Conservation (phyloP, 768 basidiomycete genomes). For the Gymnopilus junonius region DNA sequence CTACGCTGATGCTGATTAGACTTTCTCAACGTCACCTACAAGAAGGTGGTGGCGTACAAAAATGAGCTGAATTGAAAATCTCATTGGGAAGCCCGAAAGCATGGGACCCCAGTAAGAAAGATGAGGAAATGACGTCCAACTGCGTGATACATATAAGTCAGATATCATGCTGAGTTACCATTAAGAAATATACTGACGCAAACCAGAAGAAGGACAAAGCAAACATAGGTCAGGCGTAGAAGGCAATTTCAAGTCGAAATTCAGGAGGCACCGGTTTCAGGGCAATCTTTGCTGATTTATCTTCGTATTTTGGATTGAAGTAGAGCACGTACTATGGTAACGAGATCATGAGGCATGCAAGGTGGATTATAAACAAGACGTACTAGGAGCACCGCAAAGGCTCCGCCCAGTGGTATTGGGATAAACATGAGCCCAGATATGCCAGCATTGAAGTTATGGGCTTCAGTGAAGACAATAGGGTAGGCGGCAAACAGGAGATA, state of each 20-base stretch:
- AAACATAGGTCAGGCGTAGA: slow-evolving; percentile 57
- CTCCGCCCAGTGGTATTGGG: slow-evolving; percentile 59
- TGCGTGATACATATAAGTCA: slow-evolving; percentile 19
- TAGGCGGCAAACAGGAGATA: slow-evolving; percentile 68
- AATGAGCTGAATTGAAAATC: slow-evolving; percentile 57
- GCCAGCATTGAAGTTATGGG: slow-evolving; percentile 57
- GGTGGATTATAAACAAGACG: slow-evolving; percentile 14
- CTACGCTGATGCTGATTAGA: slow-evolving; percentile 29
- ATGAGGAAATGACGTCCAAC: slow-evolving; percentile 62
- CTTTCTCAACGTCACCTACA: neutral
- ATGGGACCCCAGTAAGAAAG: slow-evolving; percentile 60
- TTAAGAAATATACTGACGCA: slow-evolving; percentile 35
- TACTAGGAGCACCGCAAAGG: slow-evolving; percentile 47
- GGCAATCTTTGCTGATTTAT: slow-evolving; percentile 43
- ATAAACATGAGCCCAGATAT: slow-evolving; percentile 64
- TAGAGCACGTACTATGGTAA: slow-evolving; percentile 45
- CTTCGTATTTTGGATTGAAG: slow-evolving; percentile 54
- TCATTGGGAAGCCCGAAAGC: slow-evolving; percentile 50
- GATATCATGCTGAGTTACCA: slow-evolving; percentile 1
- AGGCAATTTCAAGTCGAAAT: slow-evolving; percentile 51
- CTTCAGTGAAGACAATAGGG: slow-evolving; percentile 58
- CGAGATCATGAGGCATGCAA: neutral
- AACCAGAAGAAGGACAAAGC: slow-evolving; percentile 69
- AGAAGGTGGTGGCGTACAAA: slow-evolving; percentile 48
- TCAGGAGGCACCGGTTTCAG: too few species aligned